Conservation (phyloP, 164 flowering plant genomes). For the Buxus sempervirens region DNA sequence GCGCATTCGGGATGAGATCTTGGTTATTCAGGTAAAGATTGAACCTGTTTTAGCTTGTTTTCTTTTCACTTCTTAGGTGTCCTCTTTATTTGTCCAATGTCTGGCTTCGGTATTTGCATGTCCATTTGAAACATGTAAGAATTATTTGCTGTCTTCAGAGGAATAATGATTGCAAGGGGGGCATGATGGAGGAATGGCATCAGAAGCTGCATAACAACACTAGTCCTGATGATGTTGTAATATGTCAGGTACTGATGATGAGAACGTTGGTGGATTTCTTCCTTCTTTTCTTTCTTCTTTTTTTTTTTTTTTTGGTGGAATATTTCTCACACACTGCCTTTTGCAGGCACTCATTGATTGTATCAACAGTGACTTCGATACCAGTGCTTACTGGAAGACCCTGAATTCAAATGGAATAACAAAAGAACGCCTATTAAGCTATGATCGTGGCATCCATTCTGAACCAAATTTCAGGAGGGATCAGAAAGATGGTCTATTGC, state of each 20-base stretch:
- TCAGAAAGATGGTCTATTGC: constrained; percentile 87
- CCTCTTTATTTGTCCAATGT: not conserved
- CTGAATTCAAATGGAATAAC: constrained; percentile 90
- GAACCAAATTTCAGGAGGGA: constrained; percentile 81
- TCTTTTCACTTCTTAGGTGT: not conserved
- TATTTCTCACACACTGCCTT: constrained; percentile 4
- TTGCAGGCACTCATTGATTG: constrained; percentile 90
- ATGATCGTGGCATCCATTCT: constrained; percentile 90
- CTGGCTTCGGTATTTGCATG: not conserved
- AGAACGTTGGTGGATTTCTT: constrained; percentile 7
- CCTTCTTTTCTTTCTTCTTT: constrained; percentile 6
- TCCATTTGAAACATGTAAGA: not conserved
- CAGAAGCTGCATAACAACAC: constrained; percentile 97
- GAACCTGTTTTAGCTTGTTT: not conserved
- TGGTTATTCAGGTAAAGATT: constrained; percentile 78
- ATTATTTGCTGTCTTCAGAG: constrained; percentile 46
- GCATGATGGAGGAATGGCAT: constrained; percentile 99
- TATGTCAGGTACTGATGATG: constrained; percentile 78
- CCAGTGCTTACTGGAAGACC: constrained; percentile 85
- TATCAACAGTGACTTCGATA: constrained; percentile 75
- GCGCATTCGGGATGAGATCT: constrained; percentile 92
- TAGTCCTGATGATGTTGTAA: constrained; percentile 98
- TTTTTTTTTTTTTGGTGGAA: constrained; percentile 4
- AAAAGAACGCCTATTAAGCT: constrained; percentile 92
- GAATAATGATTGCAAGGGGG: constrained; percentile 95